Base-by-base conservation (phyloP, 768 basidiomycete species). In the Agaricus blazei region DNA sequence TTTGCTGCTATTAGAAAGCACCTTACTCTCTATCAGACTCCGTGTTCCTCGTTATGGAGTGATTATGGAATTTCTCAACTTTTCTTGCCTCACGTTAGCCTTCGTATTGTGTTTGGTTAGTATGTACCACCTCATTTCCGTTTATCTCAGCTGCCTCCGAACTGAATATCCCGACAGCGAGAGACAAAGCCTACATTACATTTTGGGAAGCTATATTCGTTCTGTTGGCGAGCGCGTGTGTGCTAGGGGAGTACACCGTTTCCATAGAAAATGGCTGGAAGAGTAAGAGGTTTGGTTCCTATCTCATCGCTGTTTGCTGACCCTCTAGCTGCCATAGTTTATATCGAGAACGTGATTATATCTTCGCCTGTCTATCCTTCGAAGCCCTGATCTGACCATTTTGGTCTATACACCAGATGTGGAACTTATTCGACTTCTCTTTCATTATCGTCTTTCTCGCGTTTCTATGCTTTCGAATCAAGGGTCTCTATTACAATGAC, bases 211-310 rank as follows among this genome's bases (percentile, higher is more conserved):
- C 75, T 19, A 70, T 83, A 9, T 95, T 95, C 65, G 78, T 92
- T 47, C 61, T 93, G 11, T 86, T 92, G 61, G 86, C 85, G 0
- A 70, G 76, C 4, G 92, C 92, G 1, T 94, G 96, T 61, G 73
- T 85, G 3, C 67, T 97, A 38, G 89, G 90, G 57, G 93, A 96
- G 68, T 94, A 95, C 66, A 92, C 93, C 0, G 82, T 90, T 4
- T 82, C 87, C 1, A 90, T 82, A 48, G 91, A 94, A 67, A 85
- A 94, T 63, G 92, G 93, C 27, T 93, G 89, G 90, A 78, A 81
- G 43, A 85, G 91, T 92, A 63, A 71, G 37, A 41, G 56, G 29
- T 56, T n/a, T 19, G 3, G 51, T 52, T 15, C 36, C 27, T 26
- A 7, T 47, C 4, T 9, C 51, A 40, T 37, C 6, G 7, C 27